Conservation (phyloP, 768 basidiomycete species). For the Auricularia cornea region DNA sequence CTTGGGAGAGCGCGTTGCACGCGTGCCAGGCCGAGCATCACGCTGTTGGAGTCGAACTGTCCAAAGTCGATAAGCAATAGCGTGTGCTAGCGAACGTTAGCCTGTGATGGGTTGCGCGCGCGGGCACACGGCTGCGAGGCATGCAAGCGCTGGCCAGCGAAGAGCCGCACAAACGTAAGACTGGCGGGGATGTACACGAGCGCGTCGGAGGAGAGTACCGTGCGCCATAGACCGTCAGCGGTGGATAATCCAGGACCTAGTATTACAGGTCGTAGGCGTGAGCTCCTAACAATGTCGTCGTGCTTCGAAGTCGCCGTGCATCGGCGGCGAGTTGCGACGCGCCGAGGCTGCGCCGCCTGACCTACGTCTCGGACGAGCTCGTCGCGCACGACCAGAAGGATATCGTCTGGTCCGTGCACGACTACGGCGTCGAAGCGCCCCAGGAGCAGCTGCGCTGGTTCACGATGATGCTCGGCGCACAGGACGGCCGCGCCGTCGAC, state of each 20-base stretch:
- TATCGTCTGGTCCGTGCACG: background rate
- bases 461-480: background rate
- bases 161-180: constrained; percentile 52
- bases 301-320: constrained; percentile 91
- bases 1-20: constrained; percentile 58
- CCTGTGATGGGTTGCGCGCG: background rate
- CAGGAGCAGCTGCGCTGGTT: background rate
- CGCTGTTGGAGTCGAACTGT: constrained; percentile 92
- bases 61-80: constrained; percentile 83
- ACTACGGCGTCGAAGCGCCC: background rate
- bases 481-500: background rate
- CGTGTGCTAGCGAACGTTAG: constrained; percentile 39
- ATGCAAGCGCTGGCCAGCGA: constrained; percentile 61
- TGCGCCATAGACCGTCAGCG: constrained; percentile 85
- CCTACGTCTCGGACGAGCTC: background rate
- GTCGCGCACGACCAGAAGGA: background rate
- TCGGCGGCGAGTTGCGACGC: constrained; percentile 56
- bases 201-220: constrained; percentile 60
- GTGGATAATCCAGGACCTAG: constrained; percentile 95
- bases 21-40: constrained; percentile 80
- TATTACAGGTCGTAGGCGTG: constrained; percentile 79
- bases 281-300: constrained; percentile 96
- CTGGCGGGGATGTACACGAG: constrained; percentile 74
- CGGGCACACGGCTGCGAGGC: constrained; percentile 63
- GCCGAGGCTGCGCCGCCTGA: background rate